These are phyloP conservation scores for Dalbergia cochinchinensis DNA, from an alignment of 306 rosid genomes.

Conservation along the genomic window DNA sequence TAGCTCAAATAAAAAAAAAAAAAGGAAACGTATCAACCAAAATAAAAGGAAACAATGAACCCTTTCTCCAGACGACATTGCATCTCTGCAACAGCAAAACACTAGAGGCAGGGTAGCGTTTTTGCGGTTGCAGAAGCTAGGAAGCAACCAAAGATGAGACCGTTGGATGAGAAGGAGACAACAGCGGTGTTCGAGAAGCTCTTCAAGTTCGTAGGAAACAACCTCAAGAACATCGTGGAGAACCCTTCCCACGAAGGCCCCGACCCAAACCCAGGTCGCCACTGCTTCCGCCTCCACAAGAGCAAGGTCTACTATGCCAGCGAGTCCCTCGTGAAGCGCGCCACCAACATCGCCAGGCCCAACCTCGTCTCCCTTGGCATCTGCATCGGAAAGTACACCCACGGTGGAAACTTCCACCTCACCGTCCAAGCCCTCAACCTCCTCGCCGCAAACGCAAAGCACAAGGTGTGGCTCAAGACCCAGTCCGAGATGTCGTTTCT, in stretches of 20 bases:
- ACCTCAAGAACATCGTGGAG: slow-evolving; percentile 84
- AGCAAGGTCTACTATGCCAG: slow-evolving; percentile 79
- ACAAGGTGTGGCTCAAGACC: slow-evolving; percentile 94
- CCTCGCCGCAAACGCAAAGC: slow-evolving; percentile 80
- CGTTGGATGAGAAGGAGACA: slow-evolving; percentile 82
- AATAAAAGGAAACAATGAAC: neutral
- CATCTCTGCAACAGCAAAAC: neutral
- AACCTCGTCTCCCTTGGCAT: slow-evolving; percentile 77
- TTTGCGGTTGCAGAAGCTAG: neutral
- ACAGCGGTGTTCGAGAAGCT: slow-evolving; percentile 83
- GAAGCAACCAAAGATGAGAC: slow-evolving; percentile 64
- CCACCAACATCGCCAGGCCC: slow-evolving; percentile 76
- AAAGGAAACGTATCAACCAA: neutral
- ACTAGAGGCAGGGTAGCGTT: neutral
- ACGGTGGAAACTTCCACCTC: slow-evolving; percentile 84
- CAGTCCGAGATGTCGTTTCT: slow-evolving; percentile 86
- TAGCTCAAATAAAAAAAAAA: too few species aligned
- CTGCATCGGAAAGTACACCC: slow-evolving; percentile 91
- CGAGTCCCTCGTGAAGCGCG: slow-evolving; percentile 85
- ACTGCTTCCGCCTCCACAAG: slow-evolving; percentile 92
- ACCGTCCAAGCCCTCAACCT: slow-evolving; percentile 72
- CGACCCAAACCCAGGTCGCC: slow-evolving; percentile 70
- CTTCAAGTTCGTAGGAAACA: slow-evolving; percentile 88
- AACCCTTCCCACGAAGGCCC: slow-evolving; percentile 95
- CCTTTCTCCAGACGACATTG: slow-evolving; percentile 4